These are phyloP conservation scores for Scheffersomyces titani DNA, from an alignment of 1,139 yeast species.

Conservation along the genomic window DNA sequence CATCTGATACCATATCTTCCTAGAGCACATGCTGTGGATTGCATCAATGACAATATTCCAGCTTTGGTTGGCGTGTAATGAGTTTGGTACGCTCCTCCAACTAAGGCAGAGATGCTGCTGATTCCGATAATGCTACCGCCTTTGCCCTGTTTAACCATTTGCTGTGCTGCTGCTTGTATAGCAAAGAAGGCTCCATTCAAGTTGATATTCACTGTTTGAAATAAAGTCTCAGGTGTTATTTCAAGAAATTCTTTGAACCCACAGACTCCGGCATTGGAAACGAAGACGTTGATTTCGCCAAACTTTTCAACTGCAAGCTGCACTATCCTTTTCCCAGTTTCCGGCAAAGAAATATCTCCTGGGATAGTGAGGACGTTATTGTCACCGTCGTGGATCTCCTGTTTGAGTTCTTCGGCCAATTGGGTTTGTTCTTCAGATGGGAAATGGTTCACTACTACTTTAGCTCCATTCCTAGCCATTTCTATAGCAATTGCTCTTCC, in stretches of 20 bases:
- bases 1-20: slow-evolving; percentile 42
- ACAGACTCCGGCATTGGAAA: slow-evolving; percentile 50
- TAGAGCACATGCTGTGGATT: slow-evolving; percentile 43
- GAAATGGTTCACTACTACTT: slow-evolving; percentile 2
- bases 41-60: slow-evolving; percentile 46
- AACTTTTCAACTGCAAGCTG: slow-evolving; percentile 32
- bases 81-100: slow-evolving; percentile 39
- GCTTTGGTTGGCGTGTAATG: slow-evolving; percentile 52
- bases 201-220: slow-evolving; percentile 34
- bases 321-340: slow-evolving; percentile 34
- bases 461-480: slow-evolving; percentile 16
- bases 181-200: slow-evolving; percentile 46
- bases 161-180: slow-evolving; percentile 48
- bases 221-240: slow-evolving; percentile 31
- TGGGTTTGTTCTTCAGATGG: slow-evolving; percentile 11
- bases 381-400: slow-evolving; percentile 18
- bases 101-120: slow-evolving; percentile 41
- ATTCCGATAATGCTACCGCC: slow-evolving; percentile 49
- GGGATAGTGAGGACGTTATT: slow-evolving; percentile 31
- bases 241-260: slow-evolving; percentile 28
- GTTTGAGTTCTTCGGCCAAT: slow-evolving; percentile 21
- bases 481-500: slow-evolving; percentile 39
- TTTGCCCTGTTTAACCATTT: slow-evolving; percentile 44
- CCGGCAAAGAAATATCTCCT: slow-evolving; percentile 44
- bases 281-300: slow-evolving; percentile 42